Evolutionary conservation across 1,139 yeast species (phyloP), one percentile per base, ranked within the genome.

Genomic region (Diutina pseudorugosa): DNA sequence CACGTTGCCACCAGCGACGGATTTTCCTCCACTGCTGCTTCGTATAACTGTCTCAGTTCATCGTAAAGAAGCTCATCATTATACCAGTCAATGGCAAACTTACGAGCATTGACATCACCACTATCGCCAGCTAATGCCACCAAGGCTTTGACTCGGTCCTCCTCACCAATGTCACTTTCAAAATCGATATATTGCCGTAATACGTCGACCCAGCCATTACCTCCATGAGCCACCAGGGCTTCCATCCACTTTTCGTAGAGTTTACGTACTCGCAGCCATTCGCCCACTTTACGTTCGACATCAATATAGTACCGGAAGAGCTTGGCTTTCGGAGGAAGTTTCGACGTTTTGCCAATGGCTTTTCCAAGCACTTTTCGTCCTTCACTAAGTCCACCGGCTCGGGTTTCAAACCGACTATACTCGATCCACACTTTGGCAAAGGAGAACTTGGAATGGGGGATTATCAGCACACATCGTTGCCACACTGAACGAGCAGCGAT

Each of bases 361-460:
- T 76, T 71, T 0, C 98, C 97, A 21, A 90, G 65, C 1, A 85
- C 68, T 63, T 82, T 85, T 41, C 98, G 72, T 2, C 93, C 90
- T 7, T 65, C 64, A 0, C 65, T 41, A 9, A 87, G 55, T 43
- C 65, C 66, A 1, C 70, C 70, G 44, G 82, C 80, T 42, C 98
- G 73, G 4, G 90, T 66, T 63, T 88, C 94, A 68, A 85, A 90
- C 54, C 87, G 77, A 3, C 90, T 83, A 64, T 67, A 83, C 55
- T 75, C 66, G 4, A 80, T 73, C 97, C 97, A 91, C 2, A 85
- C 61, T 57, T 86, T 85, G 5, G 83, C 82, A 62, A 87, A 85
- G 0, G 88, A 78, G 58, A 88, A 82, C 2, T 59, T 54, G 51
- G 73, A 68, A 57, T 82, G 82, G 0, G 94, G 89, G 3, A 86